A percentile compares a stretch with the other conserved stretches of the same genome.
These are phyloP conservation scores for Chalciporus sphaerocephalus DNA, from an alignment of 768 basidiomycete genomes.

Conservation along the genomic window DNA sequence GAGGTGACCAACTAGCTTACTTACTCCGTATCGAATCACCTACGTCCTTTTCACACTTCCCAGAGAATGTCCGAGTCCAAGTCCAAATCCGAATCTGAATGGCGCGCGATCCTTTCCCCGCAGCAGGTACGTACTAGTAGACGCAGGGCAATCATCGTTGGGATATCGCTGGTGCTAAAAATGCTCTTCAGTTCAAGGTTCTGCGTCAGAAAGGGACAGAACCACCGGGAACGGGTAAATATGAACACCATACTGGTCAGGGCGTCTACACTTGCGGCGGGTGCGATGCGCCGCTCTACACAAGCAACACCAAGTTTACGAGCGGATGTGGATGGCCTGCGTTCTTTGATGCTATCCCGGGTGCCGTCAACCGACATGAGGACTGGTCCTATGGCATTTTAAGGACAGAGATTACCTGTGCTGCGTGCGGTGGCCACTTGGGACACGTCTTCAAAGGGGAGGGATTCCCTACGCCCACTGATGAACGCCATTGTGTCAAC, in stretches of 20 bases:
- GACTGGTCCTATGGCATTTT: slow-evolving; percentile 63
- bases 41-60: slow-evolving; percentile 4
- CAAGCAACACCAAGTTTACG: slow-evolving; percentile 84
- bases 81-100: slow-evolving; percentile 68
- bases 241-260: slow-evolving; percentile 59
- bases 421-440: slow-evolving; percentile 88
- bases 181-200: slow-evolving; percentile 63
- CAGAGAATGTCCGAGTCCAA: slow-evolving; percentile 19
- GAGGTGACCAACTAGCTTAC: neutral
- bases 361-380: slow-evolving; percentile 76
- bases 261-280: slow-evolving; percentile 79
- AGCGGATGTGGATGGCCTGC: slow-evolving; percentile 98
- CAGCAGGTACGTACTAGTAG: slow-evolving; percentile 60
- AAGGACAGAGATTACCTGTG: slow-evolving; percentile 83
- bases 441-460: slow-evolving; percentile 97
- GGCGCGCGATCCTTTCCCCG: slow-evolving; percentile 74
- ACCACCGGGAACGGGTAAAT: slow-evolving; percentile 68
- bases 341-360: slow-evolving; percentile 92
- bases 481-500: slow-evolving; percentile 89
- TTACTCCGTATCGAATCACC: neutral
- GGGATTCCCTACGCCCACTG: slow-evolving; percentile 71
- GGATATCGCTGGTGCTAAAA: neutral
- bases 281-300: slow-evolving; percentile 81
- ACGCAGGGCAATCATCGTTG: neutral
- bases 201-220: slow-evolving; percentile 89